Evolutionary conservation across 169 alveolate genomes (phyloP), one percentile per base, ranked within the genome.

Genomic region (Plasmodium yoelii): DNA sequence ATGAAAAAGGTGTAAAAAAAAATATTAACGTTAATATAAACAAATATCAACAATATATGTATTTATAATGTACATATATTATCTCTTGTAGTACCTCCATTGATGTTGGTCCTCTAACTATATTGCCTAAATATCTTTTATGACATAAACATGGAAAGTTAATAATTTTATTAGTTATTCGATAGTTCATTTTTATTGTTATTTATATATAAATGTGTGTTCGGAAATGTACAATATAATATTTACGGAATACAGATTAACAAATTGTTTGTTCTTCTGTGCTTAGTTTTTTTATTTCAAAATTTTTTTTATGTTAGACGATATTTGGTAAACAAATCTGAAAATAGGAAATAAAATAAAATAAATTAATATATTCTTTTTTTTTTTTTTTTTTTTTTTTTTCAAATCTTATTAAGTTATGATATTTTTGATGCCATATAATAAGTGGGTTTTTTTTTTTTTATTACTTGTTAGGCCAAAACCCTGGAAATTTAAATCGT

Each of bases 381-480:
- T n/a, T 15, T 61, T 6, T 61, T 61, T 28, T 61, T 5, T 15
- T 22, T 0, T n/a, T 22, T n/a, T 60, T 60, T 24, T 15, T 39
- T 70, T n/a, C 26, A 19, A 28, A 13, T 28, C 18, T 24, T 49
- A 12, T 57, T 18, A 34, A 46, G 24, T 15, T 73, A 28, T 57
- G 34, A 10, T 26, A 51, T 13, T 0, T 6, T 15, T 51, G 59
- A 51, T 15, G 22, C 22, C 59, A 51, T 51, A 12, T 51, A 51
- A 5, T 7, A 6, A 10, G n/a, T 34, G 24, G 5, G n/a, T 47
- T 24, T n/a, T n/a, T 69, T 24, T 49, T 24, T n/a, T 8, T 55
- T 22, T 60, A 71, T 39, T 47, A 93, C 94, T 77, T 89, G 82
- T 49, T 59, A 2, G 96, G 92, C 96, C 96, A 93, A 65, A 93